Base-by-base conservation (phyloP, 306 rosid genomes). In the Quercus robur region DNA sequence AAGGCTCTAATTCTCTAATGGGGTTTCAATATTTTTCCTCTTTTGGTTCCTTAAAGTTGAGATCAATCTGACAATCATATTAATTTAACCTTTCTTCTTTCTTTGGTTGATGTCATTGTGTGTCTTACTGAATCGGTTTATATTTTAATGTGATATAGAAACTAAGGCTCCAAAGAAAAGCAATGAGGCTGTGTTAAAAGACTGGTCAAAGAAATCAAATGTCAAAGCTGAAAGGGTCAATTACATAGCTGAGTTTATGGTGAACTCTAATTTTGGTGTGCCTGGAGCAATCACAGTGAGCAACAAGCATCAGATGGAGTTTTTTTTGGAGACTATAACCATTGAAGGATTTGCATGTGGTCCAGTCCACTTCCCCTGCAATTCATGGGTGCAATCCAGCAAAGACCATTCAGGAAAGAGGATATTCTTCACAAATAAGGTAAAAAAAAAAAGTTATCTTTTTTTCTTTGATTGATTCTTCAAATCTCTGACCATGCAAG, bases 371-470 rank as follows among this genome's bases (percentile, higher is more conserved):
- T 95, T 95, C 76, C 92, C 93, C 17, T 93, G 97, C 81, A 91
- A 91, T 44, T 95, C 99, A 8, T 95, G 97, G 96, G 94, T 95
- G 26, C 99, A 95, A 82, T 84, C 98, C 44, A 86, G 81, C 58
- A 95, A 90, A 86, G 90, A 93, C 84, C 86, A 82, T 70, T 94
- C 94, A 61, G 94, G 57, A 63, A 89, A 90, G 59, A 87, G 99
- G 73, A 85, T 93, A 31, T 91, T 95, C 87, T 95, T 95, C 81
- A 83, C 91, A 44, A 95, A 95, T 18, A 80, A 89, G 97, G 99
- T 94, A 70, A 28, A 25, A 70, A 38, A 35, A 33, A 41, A 41
- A 4, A 18, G 18, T 25, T 25, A 26, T 9, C 64, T 0, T 49
- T 33, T 26, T 76, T 82, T 25, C 25, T 10, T 57, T 54, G 17